These are phyloP conservation scores for Casuarina glauca DNA, from an alignment of 306 rosid genomes.

Conservation along the genomic window DNA sequence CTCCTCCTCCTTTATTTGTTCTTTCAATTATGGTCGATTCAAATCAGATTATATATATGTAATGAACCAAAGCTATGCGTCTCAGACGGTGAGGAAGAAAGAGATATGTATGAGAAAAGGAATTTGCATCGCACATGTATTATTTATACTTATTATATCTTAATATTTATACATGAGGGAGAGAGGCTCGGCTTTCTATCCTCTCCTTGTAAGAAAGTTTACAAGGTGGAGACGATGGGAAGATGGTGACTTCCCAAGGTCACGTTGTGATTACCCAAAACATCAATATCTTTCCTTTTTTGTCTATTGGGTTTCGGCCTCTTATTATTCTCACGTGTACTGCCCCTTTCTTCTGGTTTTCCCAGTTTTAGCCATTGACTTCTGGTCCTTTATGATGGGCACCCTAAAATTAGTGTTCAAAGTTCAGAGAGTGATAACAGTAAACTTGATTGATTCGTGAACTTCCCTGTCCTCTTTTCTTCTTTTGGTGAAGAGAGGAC, in stretches of 20 bases:
- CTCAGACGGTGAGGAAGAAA: slow-evolving; percentile 25
- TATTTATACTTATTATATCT: neutral
- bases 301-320: neutral
- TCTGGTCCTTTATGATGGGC: neutral
- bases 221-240: slow-evolving; percentile 38
- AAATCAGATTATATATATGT: slow-evolving; percentile 42
- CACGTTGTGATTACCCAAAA: slow-evolving; percentile 22
- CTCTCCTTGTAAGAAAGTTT: slow-evolving; percentile 47
- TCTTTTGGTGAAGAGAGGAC: too few species aligned
- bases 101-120: slow-evolving; percentile 45
- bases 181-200: slow-evolving; percentile 36
- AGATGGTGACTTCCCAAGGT: slow-evolving; percentile 47
- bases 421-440: too few species aligned
- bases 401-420: too few species aligned
- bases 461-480: too few species aligned
- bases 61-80: slow-evolving; percentile 49
- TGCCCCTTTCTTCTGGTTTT: slow-evolving; percentile 15
- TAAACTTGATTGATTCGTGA: too few species aligned
- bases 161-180: slow-evolving; percentile 22
- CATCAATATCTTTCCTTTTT: neutral
- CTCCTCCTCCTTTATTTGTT: slow-evolving; percentile 26
- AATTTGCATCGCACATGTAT: slow-evolving; percentile 41
- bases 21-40: slow-evolving; percentile 49
- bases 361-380: slow-evolving; percentile 10
- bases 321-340: neutral